Evolutionary conservation across 495 filamentous ascomycete genomes (phyloP).

Genomic region (Annulohypoxylon nitens): DNA sequence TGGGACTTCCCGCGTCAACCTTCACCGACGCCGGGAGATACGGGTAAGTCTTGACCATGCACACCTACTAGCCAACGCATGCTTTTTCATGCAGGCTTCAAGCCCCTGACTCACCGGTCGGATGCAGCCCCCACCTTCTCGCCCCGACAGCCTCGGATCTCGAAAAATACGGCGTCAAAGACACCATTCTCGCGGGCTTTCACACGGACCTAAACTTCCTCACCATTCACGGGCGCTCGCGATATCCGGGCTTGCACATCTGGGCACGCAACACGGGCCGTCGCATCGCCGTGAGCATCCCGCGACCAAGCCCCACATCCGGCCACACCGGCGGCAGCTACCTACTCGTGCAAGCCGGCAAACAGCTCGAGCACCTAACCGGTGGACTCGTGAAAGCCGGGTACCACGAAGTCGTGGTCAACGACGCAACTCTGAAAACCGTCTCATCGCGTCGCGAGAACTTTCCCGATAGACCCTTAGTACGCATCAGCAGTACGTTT

Average conservation of each 20-base stretch:
- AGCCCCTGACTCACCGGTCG: not conserved
- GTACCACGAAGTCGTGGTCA: slow-evolving; percentile 68
- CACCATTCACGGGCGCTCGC: slow-evolving; percentile 67
- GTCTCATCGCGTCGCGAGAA: slow-evolving; percentile 52
- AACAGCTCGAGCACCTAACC: slow-evolving; percentile 66
- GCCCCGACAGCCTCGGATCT: slow-evolving; percentile 66
- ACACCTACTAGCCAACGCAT: too few species aligned
- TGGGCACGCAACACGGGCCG: slow-evolving; percentile 67
- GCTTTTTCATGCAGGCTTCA: not conserved
- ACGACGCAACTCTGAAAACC: slow-evolving; percentile 56
- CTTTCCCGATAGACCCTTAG: slow-evolving; percentile 57
- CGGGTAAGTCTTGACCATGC: slow-evolving; percentile 61
- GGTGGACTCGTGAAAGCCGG: slow-evolving; percentile 66
- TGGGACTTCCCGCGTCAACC: slow-evolving; percentile 59
- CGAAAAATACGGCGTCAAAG: slow-evolving; percentile 58
- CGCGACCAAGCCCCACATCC: slow-evolving; percentile 22
- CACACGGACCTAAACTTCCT: slow-evolving; percentile 69
- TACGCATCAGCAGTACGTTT: slow-evolving; percentile 64
- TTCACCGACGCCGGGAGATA: slow-evolving; percentile 64
- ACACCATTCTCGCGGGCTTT: slow-evolving; percentile 67
- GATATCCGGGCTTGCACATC: slow-evolving; percentile 66
- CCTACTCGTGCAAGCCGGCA: slow-evolving; percentile 66
- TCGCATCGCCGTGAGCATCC: slow-evolving; percentile 64
- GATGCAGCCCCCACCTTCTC: slow-evolving; percentile 61
- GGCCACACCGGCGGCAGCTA: slow-evolving; percentile 56